Evolutionary conservation across 2,329 filamentous ascomycete genomes (phyloP), one percentile per base, ranked within the genome.

Genomic region (Cladosporium velox): DNA sequence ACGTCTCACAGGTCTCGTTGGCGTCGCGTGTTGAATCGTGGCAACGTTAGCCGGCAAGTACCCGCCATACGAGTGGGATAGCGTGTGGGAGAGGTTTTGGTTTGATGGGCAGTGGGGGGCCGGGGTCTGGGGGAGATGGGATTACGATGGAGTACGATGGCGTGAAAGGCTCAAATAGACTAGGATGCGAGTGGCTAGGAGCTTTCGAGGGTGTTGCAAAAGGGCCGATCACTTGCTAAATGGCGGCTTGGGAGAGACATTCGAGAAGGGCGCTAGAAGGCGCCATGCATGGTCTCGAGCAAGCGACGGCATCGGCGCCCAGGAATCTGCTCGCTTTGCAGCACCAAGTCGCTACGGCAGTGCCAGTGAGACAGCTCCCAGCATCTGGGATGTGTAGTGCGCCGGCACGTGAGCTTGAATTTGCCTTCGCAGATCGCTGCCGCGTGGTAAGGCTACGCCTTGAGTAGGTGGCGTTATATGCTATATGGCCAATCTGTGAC

Each of bases 321-420:
- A 55, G 26, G 15, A 34, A 55, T 30, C 52, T 55, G 52, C 24
- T 41, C 35, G 35, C 57, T 35, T 7, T n/a, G 34, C 57, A 28
- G 26, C 26, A 44, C 24, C 32, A 38, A 32, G 14, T 59, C 57
- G 57, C 57, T 14, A 26, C 34, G 57, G 38, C 57, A 26, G 34
- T 26, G 21, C 55, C 34, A 21, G 35, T 59, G 55, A 58, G 55
- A 41, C n/a, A 58, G 55, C 57, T 59, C 38, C 14, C 34, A 30
- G 35, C 28, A 38, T 41, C 47, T 52, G 18, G 38, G 44, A 52
- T 30, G 30, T 28, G 51, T 57, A 26, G 51, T 49, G 61, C 24
- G 8, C 34, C 61, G 61, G 61, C 61, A 64, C 49, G 61, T 64
- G 61, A 64, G 61, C 61, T 64, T 64, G 61, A 55, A 32, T 57